Evolutionary conservation across 257 asterid species (phyloP).

Genomic region (Fraxinus pennsylvanica): DNA sequence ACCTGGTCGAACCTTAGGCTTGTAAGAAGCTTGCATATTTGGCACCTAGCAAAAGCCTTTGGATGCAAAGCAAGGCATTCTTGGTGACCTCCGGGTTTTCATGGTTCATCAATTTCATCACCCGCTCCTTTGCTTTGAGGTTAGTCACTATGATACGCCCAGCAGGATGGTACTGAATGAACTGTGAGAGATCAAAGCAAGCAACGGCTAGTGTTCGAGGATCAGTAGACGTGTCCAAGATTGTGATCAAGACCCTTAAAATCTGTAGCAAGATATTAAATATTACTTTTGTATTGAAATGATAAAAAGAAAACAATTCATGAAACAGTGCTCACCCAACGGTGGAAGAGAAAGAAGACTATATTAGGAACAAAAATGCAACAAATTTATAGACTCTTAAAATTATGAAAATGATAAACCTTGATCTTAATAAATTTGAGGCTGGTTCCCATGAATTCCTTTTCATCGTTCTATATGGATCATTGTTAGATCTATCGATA

Average conservation of each 20-base stretch:
- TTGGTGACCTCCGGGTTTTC: slow-evolving; percentile 85
- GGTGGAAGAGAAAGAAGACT: neutral
- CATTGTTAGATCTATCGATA: neutral
- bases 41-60: slow-evolving; percentile 93
- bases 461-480: too few relatives aligned
- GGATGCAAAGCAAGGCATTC: slow-evolving; percentile 91
- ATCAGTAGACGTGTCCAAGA: slow-evolving; percentile 82
- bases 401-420: too few relatives aligned
- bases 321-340: neutral
- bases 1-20: slow-evolving; percentile 33
- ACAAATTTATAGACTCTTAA: neutral
- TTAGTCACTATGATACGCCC: slow-evolving; percentile 83
- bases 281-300: slow-evolving; percentile 12
- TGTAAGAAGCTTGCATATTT: slow-evolving; percentile 95
- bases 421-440: too few relatives aligned
- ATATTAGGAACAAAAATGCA: neutral
- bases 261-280: slow-evolving; percentile 46
- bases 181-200: slow-evolving; percentile 88
- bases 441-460: too few relatives aligned
- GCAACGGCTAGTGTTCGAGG: slow-evolving; percentile 88
- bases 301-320: slow-evolving; percentile 7
- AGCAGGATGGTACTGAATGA: slow-evolving; percentile 88
- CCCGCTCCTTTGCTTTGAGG: slow-evolving; percentile 93
- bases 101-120: slow-evolving; percentile 94
- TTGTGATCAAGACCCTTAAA: slow-evolving; percentile 77